Percentiles rank a stretch among this genome's conserved stretches.
phyloP scores from a whole-genome alignment of 768 basidiomycete species.

The Pleurotus eryngii region DNA sequence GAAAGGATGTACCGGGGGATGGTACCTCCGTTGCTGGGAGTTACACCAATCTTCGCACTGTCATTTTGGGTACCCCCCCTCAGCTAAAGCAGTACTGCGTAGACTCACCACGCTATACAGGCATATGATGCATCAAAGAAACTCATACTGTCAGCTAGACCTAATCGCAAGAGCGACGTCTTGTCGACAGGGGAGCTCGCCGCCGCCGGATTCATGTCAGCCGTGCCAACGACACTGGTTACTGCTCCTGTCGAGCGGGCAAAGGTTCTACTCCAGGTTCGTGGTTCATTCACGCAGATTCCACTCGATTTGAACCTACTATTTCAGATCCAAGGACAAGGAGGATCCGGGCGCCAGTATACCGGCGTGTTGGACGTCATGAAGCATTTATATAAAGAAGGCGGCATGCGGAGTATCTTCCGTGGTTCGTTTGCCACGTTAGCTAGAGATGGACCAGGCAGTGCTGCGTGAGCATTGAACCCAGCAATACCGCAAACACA shows the following conservation, averaged over 20 bases:
- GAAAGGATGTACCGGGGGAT: conserved; percentile 88
- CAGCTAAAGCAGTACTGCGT: not conserved
- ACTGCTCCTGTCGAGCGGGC: conserved; percentile 97
- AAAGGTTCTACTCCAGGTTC: conserved; percentile 90
- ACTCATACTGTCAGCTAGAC: conserved; percentile 75
- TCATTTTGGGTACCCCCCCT: conserved; percentile 85
- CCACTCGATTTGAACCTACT: not conserved
- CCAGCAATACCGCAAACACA: too few species aligned
- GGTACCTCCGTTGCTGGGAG: conserved; percentile 88
- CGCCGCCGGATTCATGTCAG: conserved; percentile 89
- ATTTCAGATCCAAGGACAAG: conserved; percentile 87
- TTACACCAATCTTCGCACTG: conserved; percentile 97
- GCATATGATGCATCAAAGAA: conserved; percentile 93
- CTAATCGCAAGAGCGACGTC: conserved; percentile 60
- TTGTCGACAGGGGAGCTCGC: conserved; percentile 83
- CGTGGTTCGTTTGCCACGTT: conserved; percentile 93
- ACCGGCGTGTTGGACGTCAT: conserved; percentile 92
- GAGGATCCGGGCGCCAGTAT: conserved; percentile 66
- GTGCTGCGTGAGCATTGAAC: conserved; percentile 73
- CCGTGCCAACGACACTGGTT: conserved; percentile 85
- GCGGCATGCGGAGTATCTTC: conserved; percentile 88
- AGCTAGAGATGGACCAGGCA: conserved; percentile 93
- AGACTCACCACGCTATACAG: conserved; percentile 23
- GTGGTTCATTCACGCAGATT: conserved; percentile 9
- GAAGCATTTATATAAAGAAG: conserved; percentile 87